Percentiles rank a stretch among this genome's conserved stretches.
phyloP scores from a whole-genome alignment of 2,329 filamentous ascomycete genomes.

The Cercospora sesami region DNA sequence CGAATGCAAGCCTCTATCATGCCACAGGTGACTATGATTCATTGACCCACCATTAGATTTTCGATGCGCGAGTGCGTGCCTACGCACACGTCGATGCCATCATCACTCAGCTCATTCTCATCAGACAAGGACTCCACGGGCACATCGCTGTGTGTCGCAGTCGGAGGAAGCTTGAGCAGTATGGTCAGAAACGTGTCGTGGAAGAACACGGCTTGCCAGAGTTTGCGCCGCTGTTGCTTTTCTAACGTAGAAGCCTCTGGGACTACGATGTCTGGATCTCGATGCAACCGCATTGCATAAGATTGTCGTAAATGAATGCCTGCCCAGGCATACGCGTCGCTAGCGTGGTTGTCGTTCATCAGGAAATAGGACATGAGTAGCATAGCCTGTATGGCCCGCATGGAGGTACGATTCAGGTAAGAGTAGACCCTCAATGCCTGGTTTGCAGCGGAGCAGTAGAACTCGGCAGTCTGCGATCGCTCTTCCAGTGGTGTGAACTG shows the following conservation, averaged over 20 bases:
- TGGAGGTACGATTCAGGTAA: slow-evolving; percentile 72
- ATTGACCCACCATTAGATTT: slow-evolving; percentile 46
- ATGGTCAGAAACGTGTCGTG: slow-evolving; percentile 82
- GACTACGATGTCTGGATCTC: slow-evolving; percentile 71
- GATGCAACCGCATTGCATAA: slow-evolving; percentile 78
- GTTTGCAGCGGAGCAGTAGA: slow-evolving; percentile 75
- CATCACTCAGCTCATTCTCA: slow-evolving; percentile 54
- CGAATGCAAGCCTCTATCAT: not conserved
- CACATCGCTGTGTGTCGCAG: slow-evolving; percentile 76
- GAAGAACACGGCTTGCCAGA: slow-evolving; percentile 78
- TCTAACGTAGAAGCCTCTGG: slow-evolving; percentile 68
- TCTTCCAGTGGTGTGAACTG: slow-evolving; percentile 58
- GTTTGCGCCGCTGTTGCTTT: slow-evolving; percentile 74
- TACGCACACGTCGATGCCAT: slow-evolving; percentile 61
- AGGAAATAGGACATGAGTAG: slow-evolving; percentile 79
- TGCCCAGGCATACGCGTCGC: slow-evolving; percentile 79
- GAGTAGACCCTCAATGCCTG: slow-evolving; percentile 74
- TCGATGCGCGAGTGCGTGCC: slow-evolving; percentile 45
- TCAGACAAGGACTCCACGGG: slow-evolving; percentile 71
- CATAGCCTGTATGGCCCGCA: slow-evolving; percentile 76
- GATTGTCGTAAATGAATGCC: slow-evolving; percentile 75
- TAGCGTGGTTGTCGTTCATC: slow-evolving; percentile 82
- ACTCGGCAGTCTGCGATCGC: slow-evolving; percentile 73
- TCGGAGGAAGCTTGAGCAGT: slow-evolving; percentile 73
- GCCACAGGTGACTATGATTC: not conserved